These are phyloP conservation scores for Pichia sp. DNA, from an alignment of 1,139 yeast species.

Conservation along the genomic window DNA sequence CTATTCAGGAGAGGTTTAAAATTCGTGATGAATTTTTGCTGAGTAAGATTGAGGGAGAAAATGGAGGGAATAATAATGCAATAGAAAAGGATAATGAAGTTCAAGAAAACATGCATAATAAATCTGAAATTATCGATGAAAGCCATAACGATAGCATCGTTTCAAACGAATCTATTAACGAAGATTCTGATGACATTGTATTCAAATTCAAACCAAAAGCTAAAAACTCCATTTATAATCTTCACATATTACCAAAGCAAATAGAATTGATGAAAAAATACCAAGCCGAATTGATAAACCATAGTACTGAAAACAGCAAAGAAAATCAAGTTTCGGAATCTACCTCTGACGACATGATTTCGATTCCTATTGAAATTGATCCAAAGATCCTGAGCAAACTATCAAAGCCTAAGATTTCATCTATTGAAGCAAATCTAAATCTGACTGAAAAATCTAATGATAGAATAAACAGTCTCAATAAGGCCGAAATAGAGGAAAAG, in stretches of 20 bases:
- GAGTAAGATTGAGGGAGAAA: neutral
- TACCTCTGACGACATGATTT: too few relatives aligned
- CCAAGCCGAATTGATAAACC: neutral
- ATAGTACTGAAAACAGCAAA: neutral
- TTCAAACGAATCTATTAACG: neutral
- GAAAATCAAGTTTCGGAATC: neutral
- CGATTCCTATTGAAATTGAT: too few relatives aligned
- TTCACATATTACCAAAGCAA: constrained; percentile 9
- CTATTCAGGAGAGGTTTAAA: constrained; percentile 19
- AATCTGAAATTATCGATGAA: neutral
- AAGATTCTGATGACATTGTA: neutral
- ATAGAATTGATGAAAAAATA: constrained; percentile 7
- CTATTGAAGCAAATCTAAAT: neutral
- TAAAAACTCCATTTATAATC: constrained; percentile 6
- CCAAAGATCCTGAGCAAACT: too few relatives aligned
- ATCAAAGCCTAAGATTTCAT: too few relatives aligned
- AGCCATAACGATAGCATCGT: neutral
- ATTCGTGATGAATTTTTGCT: constrained; percentile 16
- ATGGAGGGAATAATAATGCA: neutral
- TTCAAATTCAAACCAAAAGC: constrained; percentile 6
- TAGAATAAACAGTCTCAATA: neutral
- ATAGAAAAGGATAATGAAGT: neutral
- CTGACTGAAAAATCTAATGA: neutral
- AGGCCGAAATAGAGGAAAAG: constrained; percentile 10
- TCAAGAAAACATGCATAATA: neutral